Conservation (phyloP, 2,329 filamentous ascomycete species). For the Graphium sp. region DNA sequence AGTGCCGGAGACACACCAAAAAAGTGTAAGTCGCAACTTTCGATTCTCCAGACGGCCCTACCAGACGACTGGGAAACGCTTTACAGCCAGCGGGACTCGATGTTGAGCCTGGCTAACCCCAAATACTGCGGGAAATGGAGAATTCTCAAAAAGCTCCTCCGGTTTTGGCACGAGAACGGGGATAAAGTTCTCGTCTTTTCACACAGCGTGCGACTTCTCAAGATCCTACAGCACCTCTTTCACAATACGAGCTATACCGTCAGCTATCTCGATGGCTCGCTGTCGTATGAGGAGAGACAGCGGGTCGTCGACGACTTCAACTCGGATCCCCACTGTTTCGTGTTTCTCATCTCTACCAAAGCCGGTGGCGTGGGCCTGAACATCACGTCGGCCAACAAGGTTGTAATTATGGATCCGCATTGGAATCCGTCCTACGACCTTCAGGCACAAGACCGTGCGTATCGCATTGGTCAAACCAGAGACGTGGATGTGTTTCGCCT, state of each 20-base stretch:
- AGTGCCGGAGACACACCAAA: constrained; percentile 42
- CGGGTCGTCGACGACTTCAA: constrained; percentile 83
- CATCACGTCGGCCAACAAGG: constrained; percentile 95
- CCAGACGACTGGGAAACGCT: constrained; percentile 61
- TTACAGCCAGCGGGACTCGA: constrained; percentile 59
- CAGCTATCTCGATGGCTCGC: constrained; percentile 74
- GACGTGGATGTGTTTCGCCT: constrained; percentile 94
- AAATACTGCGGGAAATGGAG: constrained; percentile 97
- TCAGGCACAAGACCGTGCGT: constrained; percentile 90
- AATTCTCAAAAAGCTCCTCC: constrained; percentile 68
- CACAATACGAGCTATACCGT: constrained; percentile 79
- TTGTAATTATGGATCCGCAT: constrained; percentile 91
- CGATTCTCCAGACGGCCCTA: constrained; percentile 55
- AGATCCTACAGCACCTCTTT: constrained; percentile 74
- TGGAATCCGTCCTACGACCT: constrained; percentile 95
- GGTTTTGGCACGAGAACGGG: constrained; percentile 76
- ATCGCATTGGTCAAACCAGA: constrained; percentile 81
- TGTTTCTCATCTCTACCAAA: constrained; percentile 88
- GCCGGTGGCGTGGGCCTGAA: constrained; percentile 90
- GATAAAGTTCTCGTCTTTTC: constrained; percentile 95
- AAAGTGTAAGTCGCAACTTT: constrained; percentile 64
- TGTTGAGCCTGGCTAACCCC: constrained; percentile 67
- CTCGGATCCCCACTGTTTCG: constrained; percentile 69
- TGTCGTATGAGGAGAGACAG: constrained; percentile 71
- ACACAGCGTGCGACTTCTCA: constrained; percentile 72